Evolutionary conservation across 2,329 filamentous ascomycete species (phyloP).

Genomic region (Cadophora luteo-olivacea): DNA sequence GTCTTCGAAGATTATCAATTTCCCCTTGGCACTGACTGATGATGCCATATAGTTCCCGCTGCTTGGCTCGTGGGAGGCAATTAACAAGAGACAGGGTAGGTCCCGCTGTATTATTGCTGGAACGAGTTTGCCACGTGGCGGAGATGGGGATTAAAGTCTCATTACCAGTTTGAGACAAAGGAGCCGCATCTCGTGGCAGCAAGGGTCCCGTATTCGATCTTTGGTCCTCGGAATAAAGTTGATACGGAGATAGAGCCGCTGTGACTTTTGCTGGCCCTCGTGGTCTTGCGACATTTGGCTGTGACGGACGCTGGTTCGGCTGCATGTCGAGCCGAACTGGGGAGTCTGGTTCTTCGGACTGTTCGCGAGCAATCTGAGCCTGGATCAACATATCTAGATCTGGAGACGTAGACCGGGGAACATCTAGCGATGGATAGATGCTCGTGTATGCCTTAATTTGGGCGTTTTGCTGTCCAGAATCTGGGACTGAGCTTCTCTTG

Average conservation of each 20-base stretch:
- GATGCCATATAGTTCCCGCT: slow-evolving; percentile 36
- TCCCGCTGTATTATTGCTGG: neutral
- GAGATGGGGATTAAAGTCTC: slow-evolving; percentile 9
- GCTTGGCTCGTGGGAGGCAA: slow-evolving; percentile 34
- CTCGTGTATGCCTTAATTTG: slow-evolving; percentile 24
- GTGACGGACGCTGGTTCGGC: slow-evolving; percentile 12
- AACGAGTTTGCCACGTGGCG: slow-evolving; percentile 5
- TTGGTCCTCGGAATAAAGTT: slow-evolving; percentile 3
- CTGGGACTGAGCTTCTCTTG: slow-evolving; percentile 28
- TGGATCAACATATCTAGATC: slow-evolving; percentile 35
- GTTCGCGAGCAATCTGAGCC: slow-evolving; percentile 34
- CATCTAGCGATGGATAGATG: slow-evolving; percentile 23
- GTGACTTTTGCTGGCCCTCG: slow-evolving; percentile 13
- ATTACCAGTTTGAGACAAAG: slow-evolving; percentile 10
- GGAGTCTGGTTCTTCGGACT: slow-evolving; percentile 13
- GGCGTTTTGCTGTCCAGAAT: slow-evolving; percentile 1
- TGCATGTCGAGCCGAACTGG: neutral
- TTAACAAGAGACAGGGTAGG: slow-evolving; percentile 29
- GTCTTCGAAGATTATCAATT: slow-evolving; percentile 37
- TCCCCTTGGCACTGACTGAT: slow-evolving; percentile 35
- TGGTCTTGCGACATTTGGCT: slow-evolving; percentile 20
- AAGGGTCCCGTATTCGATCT: neutral
- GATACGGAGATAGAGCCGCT: slow-evolving; percentile 12
- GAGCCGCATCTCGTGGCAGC: slow-evolving; percentile 13
- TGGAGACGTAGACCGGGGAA: slow-evolving; percentile 19